Evolutionary conservation across 768 basidiomycete species (phyloP).

Genomic region (Lentinula raphanica): DNA sequence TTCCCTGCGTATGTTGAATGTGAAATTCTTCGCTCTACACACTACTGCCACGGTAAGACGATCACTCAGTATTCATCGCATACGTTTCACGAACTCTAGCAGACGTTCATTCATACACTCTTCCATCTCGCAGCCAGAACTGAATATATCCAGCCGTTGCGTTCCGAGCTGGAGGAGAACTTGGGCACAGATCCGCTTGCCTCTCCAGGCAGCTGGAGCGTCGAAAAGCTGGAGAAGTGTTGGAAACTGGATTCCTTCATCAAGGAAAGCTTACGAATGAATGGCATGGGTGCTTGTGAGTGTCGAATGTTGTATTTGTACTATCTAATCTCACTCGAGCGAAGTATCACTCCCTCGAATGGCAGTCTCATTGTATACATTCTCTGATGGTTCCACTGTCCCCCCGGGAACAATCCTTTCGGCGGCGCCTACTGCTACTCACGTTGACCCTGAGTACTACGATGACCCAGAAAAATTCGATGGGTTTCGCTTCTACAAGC

Average conservation of each 20-base stretch:
- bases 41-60: slow-evolving; percentile 23
- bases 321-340: too few species aligned
- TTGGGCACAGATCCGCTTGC: slow-evolving; percentile 26
- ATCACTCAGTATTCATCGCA: slow-evolving; percentile 27
- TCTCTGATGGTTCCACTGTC: slow-evolving; percentile 33
- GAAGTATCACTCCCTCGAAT: slow-evolving; percentile 25
- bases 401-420: slow-evolving; percentile 25
- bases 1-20: slow-evolving; percentile 19
- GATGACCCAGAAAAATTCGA: slow-evolving; percentile 31
- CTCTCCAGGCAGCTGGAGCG: slow-evolving; percentile 34
- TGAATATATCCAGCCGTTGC: slow-evolving; percentile 27
- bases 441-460: slow-evolving; percentile 34
- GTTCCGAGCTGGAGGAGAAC: slow-evolving; percentile 29
- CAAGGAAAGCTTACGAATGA: slow-evolving; percentile 30
- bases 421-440: slow-evolving; percentile 17
- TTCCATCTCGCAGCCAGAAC: slow-evolving; percentile 31
- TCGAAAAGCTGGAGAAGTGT: slow-evolving; percentile 31
- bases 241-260: slow-evolving; percentile 37
- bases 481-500: slow-evolving; percentile 34
- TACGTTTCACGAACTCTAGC: slow-evolving; percentile 20
- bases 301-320: too few species aligned
- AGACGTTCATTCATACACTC: slow-evolving; percentile 30
- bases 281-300: slow-evolving; percentile 25
- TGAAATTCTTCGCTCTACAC: slow-evolving; percentile 23
- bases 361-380: slow-evolving; percentile 23